These are phyloP conservation scores for Cytospora leucostoma DNA, from an alignment of 2,329 filamentous ascomycete genomes.

Conservation along the genomic window DNA sequence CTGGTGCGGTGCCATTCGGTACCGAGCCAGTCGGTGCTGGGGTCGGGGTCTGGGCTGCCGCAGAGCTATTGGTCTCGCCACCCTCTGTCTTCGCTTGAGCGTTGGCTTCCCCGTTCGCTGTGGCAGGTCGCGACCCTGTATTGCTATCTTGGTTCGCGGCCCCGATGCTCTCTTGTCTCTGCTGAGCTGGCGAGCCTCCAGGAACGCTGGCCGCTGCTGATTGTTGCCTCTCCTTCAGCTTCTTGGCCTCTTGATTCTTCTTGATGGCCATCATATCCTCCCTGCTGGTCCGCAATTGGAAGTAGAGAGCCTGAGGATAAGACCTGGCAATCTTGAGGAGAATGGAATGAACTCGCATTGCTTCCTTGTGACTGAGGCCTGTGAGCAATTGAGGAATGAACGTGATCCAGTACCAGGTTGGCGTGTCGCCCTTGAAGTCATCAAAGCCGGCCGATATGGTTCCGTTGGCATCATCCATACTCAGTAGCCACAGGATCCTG, in stretches of 20 bases:
- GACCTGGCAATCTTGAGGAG: conserved; percentile 92
- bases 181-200: conserved; percentile 49
- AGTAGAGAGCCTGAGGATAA: conserved; percentile 94
- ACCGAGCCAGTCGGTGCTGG: conserved; percentile 19
- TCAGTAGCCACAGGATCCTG: conserved; percentile 92
- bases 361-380: conserved; percentile 88
- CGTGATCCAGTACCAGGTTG: conserved; percentile 99
- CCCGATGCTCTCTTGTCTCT: conserved; percentile 53
- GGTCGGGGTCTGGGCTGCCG: conserved; percentile 18
- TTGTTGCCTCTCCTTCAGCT: conserved; percentile 53
- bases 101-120: conserved; percentile 49
- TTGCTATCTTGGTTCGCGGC: conserved; percentile 38
- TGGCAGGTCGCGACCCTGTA: conserved; percentile 48
- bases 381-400: conserved; percentile 96
- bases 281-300: conserved; percentile 86
- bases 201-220: conserved; percentile 48
- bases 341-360: conserved; percentile 80
- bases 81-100: conserved; percentile 49
- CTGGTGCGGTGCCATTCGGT: conserved; percentile 24
- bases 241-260: conserved; percentile 79
- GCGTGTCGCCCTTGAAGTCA: conserved; percentile 95
- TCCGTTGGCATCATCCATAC: conserved; percentile 85
- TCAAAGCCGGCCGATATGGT: conserved; percentile 85
- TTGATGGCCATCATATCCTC: conserved; percentile 94
- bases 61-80: conserved; percentile 36